These are phyloP conservation scores for Penicillium bialowiezense DNA, from an alignment of 495 filamentous ascomycete species.

Conservation along the genomic window DNA sequence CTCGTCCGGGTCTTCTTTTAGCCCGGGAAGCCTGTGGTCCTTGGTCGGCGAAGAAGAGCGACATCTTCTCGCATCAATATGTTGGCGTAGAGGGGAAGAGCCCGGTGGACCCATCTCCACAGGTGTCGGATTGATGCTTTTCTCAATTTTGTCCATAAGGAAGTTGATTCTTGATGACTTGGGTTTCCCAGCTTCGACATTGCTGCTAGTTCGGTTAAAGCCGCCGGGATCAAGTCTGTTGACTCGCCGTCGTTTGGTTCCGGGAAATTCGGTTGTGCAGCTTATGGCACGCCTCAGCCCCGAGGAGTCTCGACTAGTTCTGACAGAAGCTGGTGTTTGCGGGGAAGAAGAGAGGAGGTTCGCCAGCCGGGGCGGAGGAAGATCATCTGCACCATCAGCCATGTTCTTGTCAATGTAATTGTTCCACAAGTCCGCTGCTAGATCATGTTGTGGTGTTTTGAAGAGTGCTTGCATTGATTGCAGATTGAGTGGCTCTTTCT, in stretches of 20 bases:
- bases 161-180: conserved; percentile 59
- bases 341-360: conserved; percentile 72
- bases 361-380: conserved; percentile 53
- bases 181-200: conserved; percentile 44
- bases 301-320: conserved; percentile 44
- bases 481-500: conserved; percentile 45
- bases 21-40: conserved; percentile 15
- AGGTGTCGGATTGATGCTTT: conserved; percentile 47
- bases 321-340: conserved; percentile 49
- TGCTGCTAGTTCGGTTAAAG: conserved; percentile 51
- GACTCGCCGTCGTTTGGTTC: conserved; percentile 52
- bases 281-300: conserved; percentile 66
- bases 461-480: conserved; percentile 55
- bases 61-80: conserved; percentile 30
- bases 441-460: conserved; percentile 77
- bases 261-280: conserved; percentile 64
- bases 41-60: conserved; percentile 48
- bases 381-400: conserved; percentile 32
- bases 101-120: conserved; percentile 39
- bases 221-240: conserved; percentile 35
- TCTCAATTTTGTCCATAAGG: conserved; percentile 66
- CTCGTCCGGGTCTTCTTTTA: conserved; percentile 8
- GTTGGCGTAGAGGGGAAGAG: conserved; percentile 55
- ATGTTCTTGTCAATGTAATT: conserved; percentile 59
- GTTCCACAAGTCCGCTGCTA: conserved; percentile 83